Evolutionary conservation across 805 yeast species (phyloP).

Genomic region (Diddensiella transvaalensis): DNA sequence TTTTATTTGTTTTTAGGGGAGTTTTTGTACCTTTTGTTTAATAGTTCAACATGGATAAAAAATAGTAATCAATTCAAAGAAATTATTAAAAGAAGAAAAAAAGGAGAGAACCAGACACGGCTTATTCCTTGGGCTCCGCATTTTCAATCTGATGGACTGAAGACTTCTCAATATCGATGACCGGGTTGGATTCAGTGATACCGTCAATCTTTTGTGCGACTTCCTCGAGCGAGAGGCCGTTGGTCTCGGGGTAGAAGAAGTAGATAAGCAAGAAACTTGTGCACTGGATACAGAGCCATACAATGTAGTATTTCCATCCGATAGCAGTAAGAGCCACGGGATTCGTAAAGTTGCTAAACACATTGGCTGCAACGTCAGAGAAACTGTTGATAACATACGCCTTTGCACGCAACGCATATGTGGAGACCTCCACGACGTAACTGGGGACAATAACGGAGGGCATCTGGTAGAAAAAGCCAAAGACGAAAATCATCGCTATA

Average conservation of each 20-base stretch:
- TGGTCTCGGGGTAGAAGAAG: conserved; percentile 42
- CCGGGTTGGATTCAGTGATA: neutral
- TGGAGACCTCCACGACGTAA: conserved; percentile 32
- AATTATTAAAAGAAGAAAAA: too few species aligned
- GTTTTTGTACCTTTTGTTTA: too few species aligned
- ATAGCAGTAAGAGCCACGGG: conserved; percentile 34
- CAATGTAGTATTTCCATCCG: conserved; percentile 33
- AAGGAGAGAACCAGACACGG: too few species aligned
- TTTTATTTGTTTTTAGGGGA: too few species aligned
- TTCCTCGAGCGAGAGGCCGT: conserved; percentile 43
- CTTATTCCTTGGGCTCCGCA: neutral
- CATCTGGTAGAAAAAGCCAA: conserved; percentile 44
- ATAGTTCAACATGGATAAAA: too few species aligned
- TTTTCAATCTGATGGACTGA: neutral
- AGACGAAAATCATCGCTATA: conserved; percentile 19
- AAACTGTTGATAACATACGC: conserved; percentile 29
- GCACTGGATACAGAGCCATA: conserved; percentile 21
- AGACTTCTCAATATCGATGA: neutral
- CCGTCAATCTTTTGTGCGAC: conserved; percentile 39
- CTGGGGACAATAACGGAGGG: conserved; percentile 77
- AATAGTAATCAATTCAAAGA: too few species aligned
- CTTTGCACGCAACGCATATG: conserved; percentile 33
- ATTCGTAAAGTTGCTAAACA: conserved; percentile 28
- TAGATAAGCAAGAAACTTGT: conserved; percentile 33
- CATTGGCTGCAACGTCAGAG: conserved; percentile 30